Percentiles rank a stretch among this genome's conserved stretches.
Evolutionary conservation across 352 stramenopile species (phyloP).

Genomic region (Phytophthora colocasiae): DNA sequence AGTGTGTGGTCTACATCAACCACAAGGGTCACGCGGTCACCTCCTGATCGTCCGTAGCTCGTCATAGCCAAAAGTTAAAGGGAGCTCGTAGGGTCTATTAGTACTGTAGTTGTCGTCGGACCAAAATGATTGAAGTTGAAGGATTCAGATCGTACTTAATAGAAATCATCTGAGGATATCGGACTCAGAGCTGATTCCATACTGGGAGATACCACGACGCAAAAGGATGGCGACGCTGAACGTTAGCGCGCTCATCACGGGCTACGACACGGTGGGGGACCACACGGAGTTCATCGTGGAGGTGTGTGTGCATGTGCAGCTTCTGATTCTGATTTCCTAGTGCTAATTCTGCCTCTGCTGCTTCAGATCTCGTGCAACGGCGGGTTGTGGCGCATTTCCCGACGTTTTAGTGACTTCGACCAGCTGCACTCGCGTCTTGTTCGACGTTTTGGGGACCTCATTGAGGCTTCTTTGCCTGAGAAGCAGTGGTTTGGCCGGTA

Average conservation of each 20-base stretch:
- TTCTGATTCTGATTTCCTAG: neutral
- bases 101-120: neutral
- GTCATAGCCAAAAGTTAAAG: slow-evolving; percentile 16
- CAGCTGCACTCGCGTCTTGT: slow-evolving; percentile 83
- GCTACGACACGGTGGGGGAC: slow-evolving; percentile 84
- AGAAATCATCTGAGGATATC: no score
- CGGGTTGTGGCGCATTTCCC: slow-evolving; percentile 83
- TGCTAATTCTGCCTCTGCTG: slow-evolving; percentile 1
- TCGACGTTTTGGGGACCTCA: slow-evolving; percentile 75
- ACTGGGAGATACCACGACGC: no score
- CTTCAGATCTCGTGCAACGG: slow-evolving; percentile 84
- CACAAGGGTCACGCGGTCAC: slow-evolving; percentile 54
- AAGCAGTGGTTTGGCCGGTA: slow-evolving; percentile 91
- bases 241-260: slow-evolving; percentile 81
- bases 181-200: no score
- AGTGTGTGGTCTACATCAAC: slow-evolving; percentile 79
- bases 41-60: slow-evolving; percentile 31
- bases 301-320: slow-evolving; percentile 28
- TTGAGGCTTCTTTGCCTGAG: slow-evolving; percentile 73
- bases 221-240: slow-evolving; percentile 67
- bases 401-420: slow-evolving; percentile 90
- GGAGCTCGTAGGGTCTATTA: neutral
- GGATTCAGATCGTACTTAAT: no score
- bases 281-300: slow-evolving; percentile 89
- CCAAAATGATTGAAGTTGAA: slow-evolving; percentile 39